Conservation (phyloP, 768 basidiomycete genomes). For the Podaxis rugospora region DNA sequence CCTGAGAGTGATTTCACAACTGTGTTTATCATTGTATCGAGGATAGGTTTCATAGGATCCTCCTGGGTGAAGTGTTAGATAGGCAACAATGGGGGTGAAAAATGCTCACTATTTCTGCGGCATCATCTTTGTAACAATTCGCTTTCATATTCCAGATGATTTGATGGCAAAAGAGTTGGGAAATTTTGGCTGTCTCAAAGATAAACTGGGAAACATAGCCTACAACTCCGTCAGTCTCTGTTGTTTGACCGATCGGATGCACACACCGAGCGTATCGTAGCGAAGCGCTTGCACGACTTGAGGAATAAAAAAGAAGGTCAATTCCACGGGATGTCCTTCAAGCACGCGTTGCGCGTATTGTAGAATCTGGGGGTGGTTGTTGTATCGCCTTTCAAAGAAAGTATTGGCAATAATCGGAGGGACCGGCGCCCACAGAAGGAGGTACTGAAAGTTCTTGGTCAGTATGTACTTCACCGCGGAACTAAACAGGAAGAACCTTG, state of each 20-base stretch:
- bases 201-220: slow-evolving; percentile 95
- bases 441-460: slow-evolving; percentile 44
- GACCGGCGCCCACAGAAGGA: slow-evolving; percentile 86
- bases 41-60: slow-evolving; percentile 92
- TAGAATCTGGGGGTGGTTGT: slow-evolving; percentile 77
- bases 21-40: slow-evolving; percentile 80
- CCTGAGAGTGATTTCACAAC: slow-evolving; percentile 87
- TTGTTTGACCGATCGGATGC: neutral
- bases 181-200: slow-evolving; percentile 95
- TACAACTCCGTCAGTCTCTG: slow-evolving; percentile 22
- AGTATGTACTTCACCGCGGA: neutral
- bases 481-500: slow-evolving; percentile 44
- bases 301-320: slow-evolving; percentile 99
- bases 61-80: slow-evolving; percentile 43
- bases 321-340: slow-evolving; percentile 88
- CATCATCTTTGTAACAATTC: slow-evolving; percentile 92
- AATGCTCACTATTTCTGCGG: slow-evolving; percentile 67
- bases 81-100: neutral
- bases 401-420: slow-evolving; percentile 79
- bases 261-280: slow-evolving; percentile 78
- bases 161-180: slow-evolving; percentile 97
- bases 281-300: slow-evolving; percentile 97
- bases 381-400: slow-evolving; percentile 82
- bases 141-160: slow-evolving; percentile 99
- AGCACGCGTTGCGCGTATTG: slow-evolving; percentile 97